phyloP scores from a whole-genome alignment of 1,284 basidiomycete genomes.

The Cutaneotrichosporon sp. region DNA sequence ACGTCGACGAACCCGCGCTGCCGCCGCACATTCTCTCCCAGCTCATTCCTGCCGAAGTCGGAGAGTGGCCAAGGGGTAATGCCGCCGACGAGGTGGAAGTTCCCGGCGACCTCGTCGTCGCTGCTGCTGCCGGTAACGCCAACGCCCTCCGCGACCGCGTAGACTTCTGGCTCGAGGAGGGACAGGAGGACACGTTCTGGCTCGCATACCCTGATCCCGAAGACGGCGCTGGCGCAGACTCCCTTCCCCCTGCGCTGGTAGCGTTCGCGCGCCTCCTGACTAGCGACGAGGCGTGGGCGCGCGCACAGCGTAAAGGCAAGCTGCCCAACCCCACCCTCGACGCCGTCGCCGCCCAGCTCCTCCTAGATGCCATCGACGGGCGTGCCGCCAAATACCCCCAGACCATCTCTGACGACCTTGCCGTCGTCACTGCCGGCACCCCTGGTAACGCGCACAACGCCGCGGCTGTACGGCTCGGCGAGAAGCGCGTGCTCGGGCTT shows the following conservation, averaged over 20 bases:
- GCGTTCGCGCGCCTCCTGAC: conserved; percentile 68
- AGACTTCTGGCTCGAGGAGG: conserved; percentile 86
- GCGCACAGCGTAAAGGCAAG: conserved; percentile 62
- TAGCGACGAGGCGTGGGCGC: conserved; percentile 62
- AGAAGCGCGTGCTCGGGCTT: conserved; percentile 46
- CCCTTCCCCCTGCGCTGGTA: conserved; percentile 61
- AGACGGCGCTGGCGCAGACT: conserved; percentile 27
- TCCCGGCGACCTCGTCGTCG: conserved; percentile 68
- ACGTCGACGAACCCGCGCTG: conserved; percentile 72
- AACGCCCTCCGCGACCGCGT: conserved; percentile 53
- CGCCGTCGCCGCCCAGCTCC: conserved; percentile 39
- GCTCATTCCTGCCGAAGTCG: conserved; percentile 20
- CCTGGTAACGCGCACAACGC: conserved; percentile 31
- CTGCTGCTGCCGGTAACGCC: conserved; percentile 40
- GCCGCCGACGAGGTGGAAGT: conserved; percentile 84
- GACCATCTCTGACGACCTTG: conserved; percentile 35
- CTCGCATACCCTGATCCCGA: conserved; percentile 49
- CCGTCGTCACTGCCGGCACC: conserved; percentile 18
- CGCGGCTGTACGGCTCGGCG: conserved; percentile 48
- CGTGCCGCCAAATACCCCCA: conserved; percentile 6
- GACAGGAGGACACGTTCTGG: conserved; percentile 76
- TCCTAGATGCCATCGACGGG: conserved; percentile 52
- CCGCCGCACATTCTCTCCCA: conserved; percentile 37
- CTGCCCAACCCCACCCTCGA: conserved; percentile 70
- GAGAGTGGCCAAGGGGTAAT: conserved; percentile 56